Percentiles rank a stretch among this genome's conserved stretches.
These are phyloP conservation scores for Fusarium fujikuroi DNA, from an alignment of 2,329 filamentous ascomycete genomes.

Conservation along the genomic window DNA sequence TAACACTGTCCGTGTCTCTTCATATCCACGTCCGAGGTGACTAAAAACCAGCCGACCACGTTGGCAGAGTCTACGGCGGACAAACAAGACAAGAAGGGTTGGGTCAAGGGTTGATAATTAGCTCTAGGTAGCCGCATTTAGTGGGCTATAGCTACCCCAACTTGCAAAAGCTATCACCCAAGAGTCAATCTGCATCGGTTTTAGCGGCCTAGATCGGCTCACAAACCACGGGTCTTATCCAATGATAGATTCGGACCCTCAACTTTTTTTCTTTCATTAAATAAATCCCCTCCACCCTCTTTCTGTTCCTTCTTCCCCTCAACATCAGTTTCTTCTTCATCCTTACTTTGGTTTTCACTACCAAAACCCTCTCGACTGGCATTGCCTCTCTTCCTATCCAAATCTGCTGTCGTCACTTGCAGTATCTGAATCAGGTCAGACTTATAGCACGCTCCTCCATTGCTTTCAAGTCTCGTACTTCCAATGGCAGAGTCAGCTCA, in stretches of 20 bases:
- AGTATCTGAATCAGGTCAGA: conserved; percentile 37
- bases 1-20: neutral
- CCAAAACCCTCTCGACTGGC: conserved; percentile 34
- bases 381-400: conserved; percentile 37
- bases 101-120: neutral
- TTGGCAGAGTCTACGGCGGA: neutral
- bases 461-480: conserved; percentile 60
- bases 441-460: conserved; percentile 63
- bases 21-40: neutral
- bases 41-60: conserved; percentile 1
- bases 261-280: conserved; percentile 8
- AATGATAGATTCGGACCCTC: conserved; percentile 1
- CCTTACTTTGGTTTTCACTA: neutral
- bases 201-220: conserved; percentile 41
- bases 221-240: conserved; percentile 11
- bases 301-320: conserved; percentile 9
- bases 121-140: conserved; percentile 15
- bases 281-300: conserved; percentile 28
- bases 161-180: conserved; percentile 19
- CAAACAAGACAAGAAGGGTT: neutral
- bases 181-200: conserved; percentile 26
- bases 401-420: neutral
- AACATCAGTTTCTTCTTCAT: conserved; percentile 11
- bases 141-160: conserved; percentile 26
- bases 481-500: conserved; percentile 52